Percentiles rank a stretch among this genome's conserved stretches.
phyloP scores from a whole-genome alignment of 176 grass and related monocot species.

The Saccharum officinarum region DNA sequence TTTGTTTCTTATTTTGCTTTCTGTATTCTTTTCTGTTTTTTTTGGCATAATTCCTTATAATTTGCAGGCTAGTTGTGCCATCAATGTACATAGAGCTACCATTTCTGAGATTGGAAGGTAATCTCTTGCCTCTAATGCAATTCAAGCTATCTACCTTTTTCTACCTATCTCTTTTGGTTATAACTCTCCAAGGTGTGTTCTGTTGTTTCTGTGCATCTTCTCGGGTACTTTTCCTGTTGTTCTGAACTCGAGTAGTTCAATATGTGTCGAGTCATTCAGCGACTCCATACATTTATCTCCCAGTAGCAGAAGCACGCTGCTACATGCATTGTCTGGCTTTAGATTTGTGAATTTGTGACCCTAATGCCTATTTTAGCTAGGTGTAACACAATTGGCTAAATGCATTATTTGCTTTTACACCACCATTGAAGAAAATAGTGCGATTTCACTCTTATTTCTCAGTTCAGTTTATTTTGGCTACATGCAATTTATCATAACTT shows the following conservation, averaged over 20 bases:
- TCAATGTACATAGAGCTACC: slow-evolving; percentile 53
- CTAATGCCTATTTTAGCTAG: neutral
- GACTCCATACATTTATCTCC: neutral
- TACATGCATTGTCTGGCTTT: neutral
- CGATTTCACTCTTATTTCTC: neutral
- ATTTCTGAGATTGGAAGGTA: slow-evolving; percentile 64
- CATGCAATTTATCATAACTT: slow-evolving; percentile 27
- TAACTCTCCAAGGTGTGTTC: neutral
- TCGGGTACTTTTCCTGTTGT: neutral
- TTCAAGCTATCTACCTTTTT: neutral
- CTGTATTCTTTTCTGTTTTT: neutral
- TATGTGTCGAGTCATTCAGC: neutral
- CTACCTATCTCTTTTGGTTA: neutral
- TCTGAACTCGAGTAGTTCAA: slow-evolving; percentile 10
- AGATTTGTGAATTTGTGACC: neutral
- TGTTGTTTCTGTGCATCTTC: neutral
- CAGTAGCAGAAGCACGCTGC: neutral
- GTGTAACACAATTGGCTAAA: neutral
- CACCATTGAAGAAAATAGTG: neutral
- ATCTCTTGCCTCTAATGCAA: slow-evolving; percentile 8
- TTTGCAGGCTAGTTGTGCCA: slow-evolving; percentile 51
- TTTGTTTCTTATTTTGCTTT: neutral
- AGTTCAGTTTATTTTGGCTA: slow-evolving; percentile 7
- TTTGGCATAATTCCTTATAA: slow-evolving; percentile 28
- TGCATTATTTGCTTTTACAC: neutral